A percentile compares a stretch with the other conserved stretches of the same genome.
Evolutionary conservation across 2,329 filamentous ascomycete species (phyloP).

Genomic region (Phialophora chinensis): DNA sequence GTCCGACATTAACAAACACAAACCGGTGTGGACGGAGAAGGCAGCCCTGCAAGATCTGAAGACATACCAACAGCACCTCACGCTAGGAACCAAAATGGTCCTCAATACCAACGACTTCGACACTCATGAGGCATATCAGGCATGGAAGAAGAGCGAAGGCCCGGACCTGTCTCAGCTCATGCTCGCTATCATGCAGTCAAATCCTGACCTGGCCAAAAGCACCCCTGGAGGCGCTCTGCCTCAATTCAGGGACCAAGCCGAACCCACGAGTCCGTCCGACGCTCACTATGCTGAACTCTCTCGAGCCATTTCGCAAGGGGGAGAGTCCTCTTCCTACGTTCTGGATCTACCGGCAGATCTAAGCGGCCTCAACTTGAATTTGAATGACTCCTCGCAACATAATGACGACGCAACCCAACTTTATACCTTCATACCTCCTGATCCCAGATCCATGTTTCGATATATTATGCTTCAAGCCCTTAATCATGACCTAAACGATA

Average conservation of each 20-base stretch:
- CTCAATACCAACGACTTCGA: conserved; percentile 87
- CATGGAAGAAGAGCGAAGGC: conserved; percentile 89
- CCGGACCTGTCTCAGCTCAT: conserved; percentile 92
- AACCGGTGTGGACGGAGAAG: conserved; percentile 84
- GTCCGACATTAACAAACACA: conserved; percentile 82
- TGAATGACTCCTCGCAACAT: conserved; percentile 49
- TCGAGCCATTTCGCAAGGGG: conserved; percentile 52
- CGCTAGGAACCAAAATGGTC: conserved; percentile 76
- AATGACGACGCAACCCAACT: conserved; percentile 57
- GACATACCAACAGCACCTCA: conserved; percentile 87
- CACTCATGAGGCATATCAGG: conserved; percentile 81
- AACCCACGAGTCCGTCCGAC: conserved; percentile 47
- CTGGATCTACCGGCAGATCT: conserved; percentile 73
- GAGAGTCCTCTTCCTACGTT: conserved; percentile 58
- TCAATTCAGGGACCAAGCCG: conserved; percentile 57
- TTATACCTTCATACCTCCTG: conserved; percentile 88
- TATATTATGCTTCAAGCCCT: conserved; percentile 80
- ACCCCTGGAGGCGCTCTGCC: conserved; percentile 66
- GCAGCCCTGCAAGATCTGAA: conserved; percentile 91
- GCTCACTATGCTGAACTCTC: conserved; percentile 54
- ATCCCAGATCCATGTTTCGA: conserved; percentile 82
- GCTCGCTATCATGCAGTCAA: conserved; percentile 83
- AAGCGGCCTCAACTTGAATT: conserved; percentile 66
- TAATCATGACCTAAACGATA: conserved; percentile 63
- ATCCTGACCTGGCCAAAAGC: conserved; percentile 81